A percentile compares a stretch with the other conserved stretches of the same genome.
These are phyloP conservation scores for Dentiscutata heterogama DNA, from an alignment of 371 early-diverging fungal species.

Conservation along the genomic window DNA sequence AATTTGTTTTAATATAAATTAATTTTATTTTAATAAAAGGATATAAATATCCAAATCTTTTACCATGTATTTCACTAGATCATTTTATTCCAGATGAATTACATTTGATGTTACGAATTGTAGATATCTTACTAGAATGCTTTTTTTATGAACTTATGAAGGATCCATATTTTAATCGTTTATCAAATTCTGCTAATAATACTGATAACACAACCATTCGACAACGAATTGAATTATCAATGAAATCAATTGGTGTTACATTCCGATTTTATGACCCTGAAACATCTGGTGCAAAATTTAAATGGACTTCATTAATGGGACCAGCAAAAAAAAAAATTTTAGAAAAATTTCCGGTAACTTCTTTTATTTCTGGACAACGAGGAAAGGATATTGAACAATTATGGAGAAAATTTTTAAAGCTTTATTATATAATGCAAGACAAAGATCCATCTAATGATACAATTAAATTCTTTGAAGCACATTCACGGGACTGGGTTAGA, in stretches of 20 bases:
- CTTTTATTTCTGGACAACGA: neutral
- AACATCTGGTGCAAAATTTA: neutral
- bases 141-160: conserved; percentile 11
- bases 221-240: neutral
- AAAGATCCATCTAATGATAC: neutral
- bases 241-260: neutral
- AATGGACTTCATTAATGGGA: neutral
- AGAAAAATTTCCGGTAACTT: neutral
- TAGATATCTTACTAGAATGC: neutral
- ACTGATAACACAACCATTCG: too few relatives aligned
- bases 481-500: neutral
- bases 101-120: conserved; percentile 17
- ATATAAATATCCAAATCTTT: neutral
- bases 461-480: neutral
- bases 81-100: neutral
- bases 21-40: neutral
- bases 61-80: neutral
- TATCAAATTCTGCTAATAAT: neutral
- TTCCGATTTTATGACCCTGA: neutral
- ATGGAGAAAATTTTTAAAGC: neutral
- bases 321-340: neutral
- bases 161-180: neutral
- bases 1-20: too few relatives aligned
- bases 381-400: neutral
- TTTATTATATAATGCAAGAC: neutral